Evolutionary conservation across 2,329 filamentous ascomycete species (phyloP).

Genomic region (Pestalotiopsis sp.): DNA sequence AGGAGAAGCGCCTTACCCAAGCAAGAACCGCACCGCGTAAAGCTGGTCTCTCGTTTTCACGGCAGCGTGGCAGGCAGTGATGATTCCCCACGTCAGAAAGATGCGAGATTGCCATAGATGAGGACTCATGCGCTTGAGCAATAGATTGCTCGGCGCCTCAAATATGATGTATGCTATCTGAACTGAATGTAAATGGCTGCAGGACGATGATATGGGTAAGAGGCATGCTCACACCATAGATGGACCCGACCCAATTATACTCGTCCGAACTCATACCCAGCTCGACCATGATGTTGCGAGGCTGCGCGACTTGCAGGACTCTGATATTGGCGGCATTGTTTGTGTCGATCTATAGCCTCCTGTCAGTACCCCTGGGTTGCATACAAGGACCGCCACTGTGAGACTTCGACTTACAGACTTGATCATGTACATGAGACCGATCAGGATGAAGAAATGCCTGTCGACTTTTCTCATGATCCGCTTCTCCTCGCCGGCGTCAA

Average conservation of each 20-base stretch:
- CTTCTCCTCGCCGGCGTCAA: slow-evolving; percentile 39
- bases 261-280: slow-evolving; percentile 41
- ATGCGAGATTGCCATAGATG: slow-evolving; percentile 38
- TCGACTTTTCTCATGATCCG: slow-evolving; percentile 43
- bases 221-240: slow-evolving; percentile 35
- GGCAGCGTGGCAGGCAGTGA: slow-evolving; percentile 40
- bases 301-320: slow-evolving; percentile 42
- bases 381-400: no score
- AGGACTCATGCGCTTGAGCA: slow-evolving; percentile 38
- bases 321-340: slow-evolving; percentile 43
- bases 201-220: neutral
- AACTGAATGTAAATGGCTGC: neutral
- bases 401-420: slow-evolving; percentile 33
- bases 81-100: slow-evolving; percentile 38
- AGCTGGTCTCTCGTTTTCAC: slow-evolving; percentile 40
- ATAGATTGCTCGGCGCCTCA: slow-evolving; percentile 40
- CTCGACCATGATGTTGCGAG: slow-evolving; percentile 38
- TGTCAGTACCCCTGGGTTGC: no score
- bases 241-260: slow-evolving; percentile 43
- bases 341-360: no score
- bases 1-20: slow-evolving; percentile 28
- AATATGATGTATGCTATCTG: slow-evolving; percentile 41
- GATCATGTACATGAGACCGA: slow-evolving; percentile 43
- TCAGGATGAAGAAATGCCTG: slow-evolving; percentile 36
- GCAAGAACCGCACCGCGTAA: slow-evolving; percentile 40